Percentiles rank a stretch among this genome's conserved stretches.
Conservation (phyloP, 129 eudicot genomes). For the Tagetes patula region DNA sequence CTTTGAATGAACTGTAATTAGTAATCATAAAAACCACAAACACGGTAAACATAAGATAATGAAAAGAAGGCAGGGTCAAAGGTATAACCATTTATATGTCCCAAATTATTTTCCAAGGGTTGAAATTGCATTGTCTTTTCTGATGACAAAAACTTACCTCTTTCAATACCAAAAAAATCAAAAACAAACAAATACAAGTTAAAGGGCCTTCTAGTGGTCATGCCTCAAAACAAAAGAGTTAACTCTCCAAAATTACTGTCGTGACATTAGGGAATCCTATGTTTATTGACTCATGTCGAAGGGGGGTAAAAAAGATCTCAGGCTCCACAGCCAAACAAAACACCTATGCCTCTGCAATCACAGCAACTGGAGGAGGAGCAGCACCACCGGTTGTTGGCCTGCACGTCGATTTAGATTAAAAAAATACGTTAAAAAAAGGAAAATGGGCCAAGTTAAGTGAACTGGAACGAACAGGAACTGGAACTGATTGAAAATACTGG, state of each 20-base stretch:
- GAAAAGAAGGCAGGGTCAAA: background rate
- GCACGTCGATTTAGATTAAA: constrained; percentile 17
- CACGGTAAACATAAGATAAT: background rate
- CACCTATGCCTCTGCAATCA: constrained; percentile 43
- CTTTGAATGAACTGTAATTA: too few relatives aligned
- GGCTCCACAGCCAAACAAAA: background rate
- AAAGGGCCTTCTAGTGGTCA: background rate
- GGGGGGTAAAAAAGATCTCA: constrained; percentile 1
- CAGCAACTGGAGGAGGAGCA: constrained; percentile 59
- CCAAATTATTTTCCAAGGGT: constrained; percentile 8
- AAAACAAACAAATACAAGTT: constrained; percentile 3
- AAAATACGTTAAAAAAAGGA: constrained; percentile 1
- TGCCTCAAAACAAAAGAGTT: background rate
- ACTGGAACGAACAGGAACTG: background rate
- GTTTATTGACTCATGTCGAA: background rate
- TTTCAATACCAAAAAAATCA: background rate
- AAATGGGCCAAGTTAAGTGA: background rate
- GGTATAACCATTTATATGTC: background rate
- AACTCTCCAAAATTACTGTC: constrained; percentile 7
- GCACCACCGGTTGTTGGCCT: constrained; percentile 98
- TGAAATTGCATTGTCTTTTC: background rate
- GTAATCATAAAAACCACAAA: too few relatives aligned
- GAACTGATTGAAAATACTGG: background rate
- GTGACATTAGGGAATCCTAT: background rate
- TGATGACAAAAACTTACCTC: constrained; percentile 6